Conservation (phyloP, 164 flowering plant genomes). For the Protea cynaroides region DNA sequence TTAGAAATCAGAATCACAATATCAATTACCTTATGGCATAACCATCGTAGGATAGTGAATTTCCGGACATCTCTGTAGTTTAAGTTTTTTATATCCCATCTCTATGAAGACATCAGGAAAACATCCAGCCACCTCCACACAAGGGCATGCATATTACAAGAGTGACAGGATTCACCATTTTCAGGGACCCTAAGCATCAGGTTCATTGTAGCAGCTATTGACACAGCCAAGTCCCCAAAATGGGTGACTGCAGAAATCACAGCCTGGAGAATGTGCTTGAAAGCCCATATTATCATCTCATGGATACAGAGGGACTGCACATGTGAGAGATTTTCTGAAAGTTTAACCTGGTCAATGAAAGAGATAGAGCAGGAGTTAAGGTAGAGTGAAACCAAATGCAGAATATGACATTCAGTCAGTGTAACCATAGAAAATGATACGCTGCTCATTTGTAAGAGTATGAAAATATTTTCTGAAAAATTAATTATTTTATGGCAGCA, state of each 20-base stretch:
- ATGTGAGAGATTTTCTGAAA: constrained; percentile 91
- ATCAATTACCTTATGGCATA: constrained; percentile 81
- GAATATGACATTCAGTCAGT: not conserved
- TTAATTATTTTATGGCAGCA: too few relatives aligned
- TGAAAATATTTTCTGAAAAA: too few relatives aligned
- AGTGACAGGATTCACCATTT: constrained; percentile 30
- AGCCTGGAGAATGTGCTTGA: constrained; percentile 90
- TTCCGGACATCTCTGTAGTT: constrained; percentile 74
- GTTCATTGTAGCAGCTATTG: constrained; percentile 82
- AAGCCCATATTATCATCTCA: constrained; percentile 97
- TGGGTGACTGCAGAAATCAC: constrained; percentile 68
- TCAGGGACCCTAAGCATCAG: constrained; percentile 83
- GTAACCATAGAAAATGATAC: too few relatives aligned
- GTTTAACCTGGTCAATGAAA: constrained; percentile 62
- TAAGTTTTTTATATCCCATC: constrained; percentile 65
- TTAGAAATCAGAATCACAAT: not conserved
- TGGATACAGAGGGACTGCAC: constrained; percentile 95
- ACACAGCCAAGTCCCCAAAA: constrained; percentile 50
- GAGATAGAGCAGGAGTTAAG: not conserved
- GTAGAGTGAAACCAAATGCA: not conserved
- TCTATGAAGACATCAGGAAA: constrained; percentile 75
- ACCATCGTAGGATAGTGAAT: constrained; percentile 80
- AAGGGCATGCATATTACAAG: constrained; percentile 48
- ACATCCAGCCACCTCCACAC: constrained; percentile 83
- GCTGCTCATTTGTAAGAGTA: too few relatives aligned